phyloP scores from a whole-genome alignment of 257 asterid species.

The Nicotiana knightiana region DNA sequence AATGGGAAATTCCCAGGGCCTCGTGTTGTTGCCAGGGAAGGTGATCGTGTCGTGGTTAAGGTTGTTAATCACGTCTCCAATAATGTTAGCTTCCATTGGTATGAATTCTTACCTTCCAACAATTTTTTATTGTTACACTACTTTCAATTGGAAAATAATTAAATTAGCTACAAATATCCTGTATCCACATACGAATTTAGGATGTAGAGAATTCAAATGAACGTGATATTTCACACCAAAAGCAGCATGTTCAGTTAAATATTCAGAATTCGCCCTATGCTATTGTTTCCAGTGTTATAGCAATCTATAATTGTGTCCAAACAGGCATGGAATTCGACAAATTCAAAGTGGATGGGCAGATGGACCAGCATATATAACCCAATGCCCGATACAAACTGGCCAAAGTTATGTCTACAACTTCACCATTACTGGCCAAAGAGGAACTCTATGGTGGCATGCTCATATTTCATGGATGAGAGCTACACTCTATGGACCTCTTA shows the following conservation, averaged over 20 bases:
- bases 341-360: conserved; percentile 63
- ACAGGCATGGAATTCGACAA: conserved; percentile 69
- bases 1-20: conserved; percentile 74
- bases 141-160: too few relatives aligned
- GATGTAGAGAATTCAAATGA: too few relatives aligned
- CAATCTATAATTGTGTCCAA: too few relatives aligned
- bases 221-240: too few relatives aligned
- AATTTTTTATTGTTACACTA: neutral
- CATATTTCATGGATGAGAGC: conserved; percentile 65
- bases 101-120: neutral
- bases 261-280: too few relatives aligned
- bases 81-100: conserved; percentile 69
- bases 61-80: conserved; percentile 52
- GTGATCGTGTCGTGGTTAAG: conserved; percentile 47
- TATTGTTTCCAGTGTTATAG: too few relatives aligned
- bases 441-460: conserved; percentile 67
- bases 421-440: conserved; percentile 60
- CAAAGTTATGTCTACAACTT: conserved; percentile 55
- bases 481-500: conserved; percentile 50
- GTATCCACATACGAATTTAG: too few relatives aligned
- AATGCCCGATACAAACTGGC: conserved; percentile 61
- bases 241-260: too few relatives aligned
- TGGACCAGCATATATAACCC: conserved; percentile 59
- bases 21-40: conserved; percentile 52
- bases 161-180: too few relatives aligned